Base-by-base conservation (phyloP, 257 asterid species). In the Fraxinus quadrangulata region DNA sequence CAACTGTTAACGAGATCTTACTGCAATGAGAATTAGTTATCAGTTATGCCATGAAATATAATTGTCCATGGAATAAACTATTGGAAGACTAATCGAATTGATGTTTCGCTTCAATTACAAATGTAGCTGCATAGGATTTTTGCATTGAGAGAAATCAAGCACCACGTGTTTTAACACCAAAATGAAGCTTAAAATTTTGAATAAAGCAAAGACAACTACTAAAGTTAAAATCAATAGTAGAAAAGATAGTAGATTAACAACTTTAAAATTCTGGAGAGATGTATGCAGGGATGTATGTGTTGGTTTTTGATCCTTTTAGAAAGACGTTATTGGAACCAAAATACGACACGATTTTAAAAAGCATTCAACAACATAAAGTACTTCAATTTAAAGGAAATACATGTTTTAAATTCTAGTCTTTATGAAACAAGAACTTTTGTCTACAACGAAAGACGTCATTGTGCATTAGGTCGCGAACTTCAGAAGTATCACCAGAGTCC, bases 401-500 rank as follows among this genome's bases (percentile, higher is more conserved):
- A 94, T 54, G 79, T 86, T 90, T 82, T 83, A 84, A 87, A 88
- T 83, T 79, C 86, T 73, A 80, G 84, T 82, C 94, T 91, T 89
- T 84, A 82, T 86, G 87, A 90, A 88, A 87, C 79, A 75, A 72
- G 54, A 86, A 86, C 88, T 85, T 88, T 90, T 90, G 79, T 90
- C 90, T 75, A 87, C 84, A 87, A 88, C 87, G 88, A 87, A 92
- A 92, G 91, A 89, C 94, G 86, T 89, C 97, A 86, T 92, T 89
- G 87, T 37, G 94, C 91, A 92, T 79, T 89, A 86, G 86, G 85
- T 90, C 89, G 88, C 86, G 90, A 88, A 94, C 97, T 90, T 94
- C 96, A 91, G 97, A 92, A 89, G 99, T 89, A 90, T 89, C 99
- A 90, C 90, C 96, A 91, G 95, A 84, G 85, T 88, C 97, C 96